phyloP scores from a whole-genome alignment of 345 rosid genomes.

The Psidium guajava region DNA sequence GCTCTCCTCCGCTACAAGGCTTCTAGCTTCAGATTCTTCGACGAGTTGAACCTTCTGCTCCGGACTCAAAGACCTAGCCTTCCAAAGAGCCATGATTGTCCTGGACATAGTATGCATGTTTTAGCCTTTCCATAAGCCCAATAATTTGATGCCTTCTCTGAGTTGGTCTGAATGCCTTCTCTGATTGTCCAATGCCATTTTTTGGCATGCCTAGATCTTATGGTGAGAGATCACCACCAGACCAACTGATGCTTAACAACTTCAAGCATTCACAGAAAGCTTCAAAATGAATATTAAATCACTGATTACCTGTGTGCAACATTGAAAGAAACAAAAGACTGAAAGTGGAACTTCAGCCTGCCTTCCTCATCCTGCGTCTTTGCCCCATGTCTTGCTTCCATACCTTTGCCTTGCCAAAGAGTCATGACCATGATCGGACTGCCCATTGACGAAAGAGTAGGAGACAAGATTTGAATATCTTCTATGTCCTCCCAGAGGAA shows the following conservation, averaged over 20 bases:
- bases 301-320: slow-evolving; percentile 66
- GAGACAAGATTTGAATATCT: slow-evolving; percentile 67
- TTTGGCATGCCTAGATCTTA: background rate
- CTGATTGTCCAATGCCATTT: background rate
- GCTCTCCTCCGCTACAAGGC: slow-evolving; percentile 62
- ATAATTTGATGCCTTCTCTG: background rate
- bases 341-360: slow-evolving; percentile 89
- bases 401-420: slow-evolving; percentile 68
- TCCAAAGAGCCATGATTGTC: slow-evolving; percentile 98
- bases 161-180: background rate
- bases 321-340: slow-evolving; percentile 87
- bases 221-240: background rate
- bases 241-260: background rate
- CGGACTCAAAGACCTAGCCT: slow-evolving; percentile 80
- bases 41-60: slow-evolving; percentile 88
- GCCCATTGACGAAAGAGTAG: slow-evolving; percentile 89
- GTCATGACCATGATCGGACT: slow-evolving; percentile 77
- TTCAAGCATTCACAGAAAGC: background rate
- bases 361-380: slow-evolving; percentile 82
- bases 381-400: slow-evolving; percentile 90
- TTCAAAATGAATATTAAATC: background rate
- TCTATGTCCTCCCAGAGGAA: slow-evolving; percentile 98
- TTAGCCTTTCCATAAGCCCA: background rate
- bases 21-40: slow-evolving; percentile 76
- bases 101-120: slow-evolving; percentile 16